Conservation (phyloP, 441 rosid genomes). For the Isatis lusitanica region DNA sequence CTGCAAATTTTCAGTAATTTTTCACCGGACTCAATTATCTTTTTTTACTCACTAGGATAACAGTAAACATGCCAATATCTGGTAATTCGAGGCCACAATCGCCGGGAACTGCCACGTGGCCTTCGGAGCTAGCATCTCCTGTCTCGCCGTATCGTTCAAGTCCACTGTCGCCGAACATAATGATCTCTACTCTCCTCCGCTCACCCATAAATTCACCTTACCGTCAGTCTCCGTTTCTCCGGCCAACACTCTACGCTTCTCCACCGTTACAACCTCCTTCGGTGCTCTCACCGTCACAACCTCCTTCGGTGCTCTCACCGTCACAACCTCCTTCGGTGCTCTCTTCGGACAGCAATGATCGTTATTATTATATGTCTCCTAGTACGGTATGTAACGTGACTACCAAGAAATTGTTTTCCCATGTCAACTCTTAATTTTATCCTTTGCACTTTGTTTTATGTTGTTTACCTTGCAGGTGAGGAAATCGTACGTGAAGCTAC, state of each 20-base stretch:
- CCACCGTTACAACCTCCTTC: conserved; percentile 33
- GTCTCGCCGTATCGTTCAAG: conserved; percentile 26
- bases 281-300: conserved; percentile 30
- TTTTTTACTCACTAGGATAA: conserved; percentile 40
- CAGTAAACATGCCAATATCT: conserved; percentile 48
- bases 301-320: conserved; percentile 48
- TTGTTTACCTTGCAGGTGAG: conserved; percentile 41
- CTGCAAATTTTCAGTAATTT: too few relatives aligned
- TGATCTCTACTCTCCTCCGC: conserved; percentile 27
- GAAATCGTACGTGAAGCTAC: conserved; percentile 43
- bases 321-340: background rate
- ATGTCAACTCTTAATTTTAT: background rate
- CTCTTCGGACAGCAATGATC: conserved; percentile 17
- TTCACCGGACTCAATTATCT: background rate
- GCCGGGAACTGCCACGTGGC: conserved; percentile 36
- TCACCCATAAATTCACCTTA: conserved; percentile 37
- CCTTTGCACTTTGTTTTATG: background rate
- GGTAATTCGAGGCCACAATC: conserved; percentile 44
- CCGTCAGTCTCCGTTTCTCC: conserved; percentile 47
- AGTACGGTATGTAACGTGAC: conserved; percentile 6
- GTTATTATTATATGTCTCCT: conserved; percentile 41
- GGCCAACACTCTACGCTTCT: conserved; percentile 52
- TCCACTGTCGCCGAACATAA: conserved; percentile 42
- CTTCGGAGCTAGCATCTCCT: conserved; percentile 40
- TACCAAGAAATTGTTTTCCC: background rate